These are phyloP conservation scores for Eutypa lata DNA, from an alignment of 2,329 filamentous ascomycete species.

Conservation along the genomic window DNA sequence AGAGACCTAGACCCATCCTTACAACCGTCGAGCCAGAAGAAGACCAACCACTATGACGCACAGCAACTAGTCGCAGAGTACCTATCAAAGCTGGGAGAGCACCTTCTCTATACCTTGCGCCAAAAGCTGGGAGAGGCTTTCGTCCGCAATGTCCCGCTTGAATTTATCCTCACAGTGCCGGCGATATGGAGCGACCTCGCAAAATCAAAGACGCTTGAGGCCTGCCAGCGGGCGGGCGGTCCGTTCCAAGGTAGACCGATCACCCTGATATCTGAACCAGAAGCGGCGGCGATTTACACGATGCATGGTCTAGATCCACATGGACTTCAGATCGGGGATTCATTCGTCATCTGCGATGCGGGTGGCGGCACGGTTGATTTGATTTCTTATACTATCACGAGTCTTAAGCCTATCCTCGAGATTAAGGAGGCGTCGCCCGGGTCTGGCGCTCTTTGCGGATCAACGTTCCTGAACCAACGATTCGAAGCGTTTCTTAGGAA, in stretches of 20 bases:
- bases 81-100: slow-evolving; percentile 43
- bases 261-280: slow-evolving; percentile 48
- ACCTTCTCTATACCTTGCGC: slow-evolving; percentile 44
- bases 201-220: slow-evolving; percentile 46
- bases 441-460: slow-evolving; percentile 48
- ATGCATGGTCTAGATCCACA: slow-evolving; percentile 41
- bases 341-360: slow-evolving; percentile 52
- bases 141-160: slow-evolving; percentile 41
- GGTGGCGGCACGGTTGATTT: slow-evolving; percentile 40
- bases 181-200: slow-evolving; percentile 57
- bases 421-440: slow-evolving; percentile 48
- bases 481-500: slow-evolving; percentile 43
- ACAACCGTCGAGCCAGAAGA: not conserved
- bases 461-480: slow-evolving; percentile 43
- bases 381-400: slow-evolving; percentile 40
- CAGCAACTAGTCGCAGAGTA: slow-evolving; percentile 45
- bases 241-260: slow-evolving; percentile 33
- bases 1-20: not conserved
- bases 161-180: slow-evolving; percentile 56
- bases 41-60: slow-evolving; percentile 22
- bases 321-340: slow-evolving; percentile 40
- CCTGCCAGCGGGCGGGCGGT: slow-evolving; percentile 36
- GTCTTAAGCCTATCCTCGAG: slow-evolving; percentile 40
- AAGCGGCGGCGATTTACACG: slow-evolving; percentile 50
- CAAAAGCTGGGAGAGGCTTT: slow-evolving; percentile 39